A percentile compares a stretch with the other conserved stretches of the same genome.
phyloP scores from a whole-genome alignment of 495 filamentous ascomycete species.

The Polyplosphaeria fusca region DNA sequence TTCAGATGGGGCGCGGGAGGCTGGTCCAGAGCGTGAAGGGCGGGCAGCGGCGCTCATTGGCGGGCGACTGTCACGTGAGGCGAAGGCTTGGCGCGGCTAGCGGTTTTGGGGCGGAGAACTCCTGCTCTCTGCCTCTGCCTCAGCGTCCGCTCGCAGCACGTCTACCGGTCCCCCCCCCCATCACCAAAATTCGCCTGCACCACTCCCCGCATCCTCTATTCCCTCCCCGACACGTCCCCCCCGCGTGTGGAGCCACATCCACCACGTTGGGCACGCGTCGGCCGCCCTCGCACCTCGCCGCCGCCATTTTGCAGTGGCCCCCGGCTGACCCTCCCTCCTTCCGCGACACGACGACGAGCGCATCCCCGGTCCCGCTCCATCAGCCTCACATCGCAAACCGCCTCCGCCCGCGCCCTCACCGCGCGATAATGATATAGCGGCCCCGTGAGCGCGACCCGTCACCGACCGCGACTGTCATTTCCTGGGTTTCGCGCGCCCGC shows the following conservation, averaged over 20 bases:
- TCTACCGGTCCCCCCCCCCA: conserved; percentile 2
- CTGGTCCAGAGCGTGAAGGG: not conserved
- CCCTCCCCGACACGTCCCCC: conserved; percentile 25
- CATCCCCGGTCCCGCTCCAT: conserved; percentile 28
- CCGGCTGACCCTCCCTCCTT: conserved; percentile 14
- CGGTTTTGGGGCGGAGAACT: not conserved
- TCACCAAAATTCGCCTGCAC: conserved; percentile 8
- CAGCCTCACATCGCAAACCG: conserved; percentile 21
- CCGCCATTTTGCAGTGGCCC: conserved; percentile 21
- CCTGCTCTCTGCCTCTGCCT: not conserved
- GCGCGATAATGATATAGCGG: conserved; percentile 27
- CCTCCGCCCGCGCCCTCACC: conserved; percentile 20
- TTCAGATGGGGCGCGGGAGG: not conserved
- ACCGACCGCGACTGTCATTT: conserved; percentile 16
- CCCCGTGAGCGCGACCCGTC: conserved; percentile 13
- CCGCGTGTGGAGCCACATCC: conserved; percentile 21
- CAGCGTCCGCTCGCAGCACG: conserved; percentile 4
- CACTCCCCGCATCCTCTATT: conserved; percentile 27
- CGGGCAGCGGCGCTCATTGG: not conserved
- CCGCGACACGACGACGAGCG: conserved; percentile 28
- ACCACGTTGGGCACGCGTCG: conserved; percentile 10
- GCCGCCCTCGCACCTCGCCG: conserved; percentile 20
- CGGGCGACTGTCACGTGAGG: not conserved
- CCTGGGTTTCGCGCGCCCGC: conserved; percentile 15
- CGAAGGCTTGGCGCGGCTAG: not conserved